Evolutionary conservation across 139 green algal genomes (phyloP).

Genomic region (Coccomyxa sp.): DNA sequence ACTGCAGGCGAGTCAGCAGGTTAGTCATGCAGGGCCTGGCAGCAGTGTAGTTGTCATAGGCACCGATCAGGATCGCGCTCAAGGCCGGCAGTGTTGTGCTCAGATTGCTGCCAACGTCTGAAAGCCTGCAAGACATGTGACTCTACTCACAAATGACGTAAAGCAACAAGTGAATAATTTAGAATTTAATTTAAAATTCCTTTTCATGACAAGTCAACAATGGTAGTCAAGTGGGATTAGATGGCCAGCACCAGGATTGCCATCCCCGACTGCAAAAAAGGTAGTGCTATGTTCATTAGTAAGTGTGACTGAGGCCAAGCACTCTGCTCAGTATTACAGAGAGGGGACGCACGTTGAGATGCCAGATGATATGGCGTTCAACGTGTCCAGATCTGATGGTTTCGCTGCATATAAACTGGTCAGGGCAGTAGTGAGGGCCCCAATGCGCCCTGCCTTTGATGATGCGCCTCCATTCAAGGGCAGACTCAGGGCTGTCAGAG

Average conservation of each 20-base stretch:
- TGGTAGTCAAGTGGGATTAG: no score
- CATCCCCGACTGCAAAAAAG: no score
- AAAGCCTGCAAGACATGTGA: not conserved
- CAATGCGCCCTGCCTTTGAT: not conserved
- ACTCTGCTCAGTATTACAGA: no score
- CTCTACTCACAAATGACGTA: no score
- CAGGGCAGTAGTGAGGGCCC: not conserved
- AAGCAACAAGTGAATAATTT: no score
- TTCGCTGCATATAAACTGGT: not conserved
- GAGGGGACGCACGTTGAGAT: no score
- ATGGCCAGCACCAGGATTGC: no score
- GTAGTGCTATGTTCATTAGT: no score
- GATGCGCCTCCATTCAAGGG: not conserved
- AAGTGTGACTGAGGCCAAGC: no score
- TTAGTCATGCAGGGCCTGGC: constrained; percentile 6
- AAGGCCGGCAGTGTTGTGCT: not conserved
- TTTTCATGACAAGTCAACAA: no score
- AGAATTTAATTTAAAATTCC: no score
- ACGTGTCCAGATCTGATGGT: not conserved
- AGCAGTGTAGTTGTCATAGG: constrained; percentile 7
- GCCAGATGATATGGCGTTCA: not conserved
- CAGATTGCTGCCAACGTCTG: not conserved
- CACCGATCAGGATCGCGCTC: not conserved
- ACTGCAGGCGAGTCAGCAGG: constrained; percentile 1
- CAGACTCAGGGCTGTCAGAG: not conserved